These are phyloP conservation scores for Septoria petroselini DNA, from an alignment of 2,329 filamentous ascomycete species.

Conservation along the genomic window DNA sequence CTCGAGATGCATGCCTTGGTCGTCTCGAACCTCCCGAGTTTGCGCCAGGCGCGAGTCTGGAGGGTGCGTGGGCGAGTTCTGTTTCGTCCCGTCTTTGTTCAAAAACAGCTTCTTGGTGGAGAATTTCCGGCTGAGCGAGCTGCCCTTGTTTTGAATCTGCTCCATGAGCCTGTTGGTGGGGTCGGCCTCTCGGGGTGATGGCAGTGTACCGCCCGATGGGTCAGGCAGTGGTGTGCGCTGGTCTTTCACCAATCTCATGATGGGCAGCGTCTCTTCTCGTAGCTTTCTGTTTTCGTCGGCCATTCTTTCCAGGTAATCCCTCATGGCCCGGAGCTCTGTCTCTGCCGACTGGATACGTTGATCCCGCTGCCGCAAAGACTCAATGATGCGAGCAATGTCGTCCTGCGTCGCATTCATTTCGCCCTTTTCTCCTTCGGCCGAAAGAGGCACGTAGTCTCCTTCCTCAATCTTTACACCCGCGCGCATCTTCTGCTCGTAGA, in stretches of 20 bases:
- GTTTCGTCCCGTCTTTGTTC: conserved; percentile 44
- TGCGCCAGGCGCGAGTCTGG: conserved; percentile 32
- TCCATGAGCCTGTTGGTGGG: conserved; percentile 26
- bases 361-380: conserved; percentile 83
- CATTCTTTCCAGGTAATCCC: conserved; percentile 48
- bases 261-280: conserved; percentile 85
- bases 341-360: conserved; percentile 83
- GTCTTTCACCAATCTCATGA: conserved; percentile 87
- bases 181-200: conserved; percentile 36
- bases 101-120: conserved; percentile 54
- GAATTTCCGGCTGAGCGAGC: conserved; percentile 52
- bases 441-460: conserved; percentile 89
- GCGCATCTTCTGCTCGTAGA: conserved; percentile 93
- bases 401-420: conserved; percentile 87
- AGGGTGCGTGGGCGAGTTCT: conserved; percentile 51
- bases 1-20: conserved; percentile 41
- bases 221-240: conserved; percentile 80
- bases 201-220: conserved; percentile 37
- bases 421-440: conserved; percentile 81
- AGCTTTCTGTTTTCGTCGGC: conserved; percentile 82
- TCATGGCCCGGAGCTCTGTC: conserved; percentile 75
- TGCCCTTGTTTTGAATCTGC: conserved; percentile 39
- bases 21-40: conserved; percentile 35
- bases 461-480: conserved; percentile 88
- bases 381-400: conserved; percentile 86